Conservation (phyloP, 345 rosid genomes). For the Arabidopsis arenosa region DNA sequence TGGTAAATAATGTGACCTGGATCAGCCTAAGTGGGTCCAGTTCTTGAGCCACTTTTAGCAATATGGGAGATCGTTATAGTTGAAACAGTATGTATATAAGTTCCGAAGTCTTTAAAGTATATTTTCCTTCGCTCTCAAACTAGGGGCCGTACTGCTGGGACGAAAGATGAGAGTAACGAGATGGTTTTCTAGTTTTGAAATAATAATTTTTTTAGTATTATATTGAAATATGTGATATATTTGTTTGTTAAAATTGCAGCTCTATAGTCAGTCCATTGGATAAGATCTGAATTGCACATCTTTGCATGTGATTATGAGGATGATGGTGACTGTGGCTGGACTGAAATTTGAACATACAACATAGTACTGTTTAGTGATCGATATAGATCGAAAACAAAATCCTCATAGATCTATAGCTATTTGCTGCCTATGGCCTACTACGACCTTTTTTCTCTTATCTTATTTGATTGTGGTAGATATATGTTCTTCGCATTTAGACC, state of each 20-base stretch:
- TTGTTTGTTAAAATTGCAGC: background rate
- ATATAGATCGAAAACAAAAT: conserved; percentile 37
- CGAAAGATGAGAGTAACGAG: conserved; percentile 14
- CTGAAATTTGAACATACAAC: conserved; percentile 26
- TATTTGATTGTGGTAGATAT: conserved; percentile 4
- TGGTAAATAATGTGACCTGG: conserved; percentile 38
- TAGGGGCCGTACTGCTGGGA: conserved; percentile 44
- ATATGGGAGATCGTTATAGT: conserved; percentile 1
- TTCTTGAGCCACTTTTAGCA: conserved; percentile 18
- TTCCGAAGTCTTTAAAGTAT: conserved; percentile 22
- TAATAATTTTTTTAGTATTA: background rate
- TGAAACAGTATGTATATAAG: conserved; percentile 7
- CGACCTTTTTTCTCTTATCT: background rate
- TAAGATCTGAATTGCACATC: conserved; percentile 34
- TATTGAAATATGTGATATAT: background rate
- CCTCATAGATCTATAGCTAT: conserved; percentile 26
- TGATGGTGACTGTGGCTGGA: conserved; percentile 40
- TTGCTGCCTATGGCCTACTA: conserved; percentile 34
- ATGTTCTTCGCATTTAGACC: conserved; percentile 13
- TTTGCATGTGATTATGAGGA: conserved; percentile 39
- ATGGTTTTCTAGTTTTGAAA: background rate
- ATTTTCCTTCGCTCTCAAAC: conserved; percentile 27
- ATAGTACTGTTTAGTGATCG: conserved; percentile 41
- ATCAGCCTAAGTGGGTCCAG: conserved; percentile 38
- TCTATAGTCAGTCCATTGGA: conserved; percentile 23